phyloP scores from a whole-genome alignment of 192 early-diverging fungal genomes.

The Coemansia sp. region DNA sequence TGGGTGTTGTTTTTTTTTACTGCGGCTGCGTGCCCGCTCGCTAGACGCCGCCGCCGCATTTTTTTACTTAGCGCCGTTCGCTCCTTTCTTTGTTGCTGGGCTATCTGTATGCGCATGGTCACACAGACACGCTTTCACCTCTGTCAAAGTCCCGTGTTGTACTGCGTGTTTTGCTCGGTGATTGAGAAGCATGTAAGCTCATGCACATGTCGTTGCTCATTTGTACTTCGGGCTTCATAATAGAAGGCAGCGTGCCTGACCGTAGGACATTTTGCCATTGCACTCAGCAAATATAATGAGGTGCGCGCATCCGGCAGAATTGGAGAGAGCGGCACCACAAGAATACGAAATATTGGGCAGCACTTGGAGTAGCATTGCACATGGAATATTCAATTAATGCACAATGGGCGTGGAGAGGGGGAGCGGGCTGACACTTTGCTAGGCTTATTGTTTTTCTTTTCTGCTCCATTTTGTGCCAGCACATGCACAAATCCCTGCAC shows the following conservation, averaged over 20 bases:
- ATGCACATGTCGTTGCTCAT: neutral
- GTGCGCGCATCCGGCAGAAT: slow-evolving; percentile 6
- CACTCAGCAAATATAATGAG: neutral
- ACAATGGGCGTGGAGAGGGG: neutral
- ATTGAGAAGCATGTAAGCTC: slow-evolving; percentile 6
- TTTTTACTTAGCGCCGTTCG: neutral
- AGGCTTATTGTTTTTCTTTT: neutral
- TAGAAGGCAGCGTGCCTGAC: slow-evolving; percentile 4
- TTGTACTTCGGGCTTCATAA: slow-evolving; percentile 3
- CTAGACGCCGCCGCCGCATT: slow-evolving; percentile 1
- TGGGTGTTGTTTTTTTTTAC: neutral
- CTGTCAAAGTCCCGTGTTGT: neutral
- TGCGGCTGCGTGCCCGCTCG: neutral
- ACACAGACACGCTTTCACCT: slow-evolving; percentile 6
- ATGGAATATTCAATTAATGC: slow-evolving; percentile 7
- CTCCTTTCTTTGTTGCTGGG: neutral
- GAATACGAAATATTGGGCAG: neutral
- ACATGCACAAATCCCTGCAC: neutral
- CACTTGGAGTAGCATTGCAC: neutral
- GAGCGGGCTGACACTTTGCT: neutral
- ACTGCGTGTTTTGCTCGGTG: slow-evolving; percentile 5
- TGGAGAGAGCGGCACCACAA: neutral
- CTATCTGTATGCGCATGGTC: slow-evolving; percentile 2
- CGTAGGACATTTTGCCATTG: slow-evolving; percentile 1
- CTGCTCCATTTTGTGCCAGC: neutral